Base-by-base conservation (phyloP, 805 yeast species). In the Saccharomycopsis sp. region DNA sequence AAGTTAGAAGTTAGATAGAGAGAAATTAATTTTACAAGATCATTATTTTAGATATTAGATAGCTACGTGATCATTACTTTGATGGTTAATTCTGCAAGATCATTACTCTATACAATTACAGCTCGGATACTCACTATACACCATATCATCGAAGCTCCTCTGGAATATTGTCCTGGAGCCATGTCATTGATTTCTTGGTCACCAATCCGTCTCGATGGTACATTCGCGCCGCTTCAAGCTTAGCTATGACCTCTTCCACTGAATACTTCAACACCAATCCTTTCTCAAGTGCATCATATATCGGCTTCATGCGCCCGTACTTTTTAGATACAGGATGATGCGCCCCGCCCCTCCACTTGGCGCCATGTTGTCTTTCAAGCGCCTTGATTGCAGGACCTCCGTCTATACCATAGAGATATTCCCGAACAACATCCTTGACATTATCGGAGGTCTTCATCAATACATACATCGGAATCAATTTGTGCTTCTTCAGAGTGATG, bases 341-440 rank as follows among this genome's bases (percentile, higher is more conserved):
- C 2, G 66, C 64, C 5, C 66, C 66, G 2, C 66, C 66, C 47
- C 66, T 52, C 66, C 66, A 64, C 51, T 58, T 57, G 5, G 66
- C 56, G n/a, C 61, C 64, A 53, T 59, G 64, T 38, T 54, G 44
- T 20, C 25, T 20, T 41, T 64, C 66, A 42, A 64, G 54, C 15
- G 52, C 62, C 24, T 61, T 56, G 17, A 64, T 62, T 2, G 64
- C 41, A 1, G 66, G 66, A 20, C 57, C 58, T 3, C 63, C 64
- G 41, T 58, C 47, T n/a, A 62, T 29, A 7, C 66, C 66, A 35
- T 56, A 53, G 12, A 60, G 22, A 34, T 61, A 64, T 34, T 64
- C 66, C 20, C 23, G 29, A 7, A 59, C 60, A 7, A 56, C 29
- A 2, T 59, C 59, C 2, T 42, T 24, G 15, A 57, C 51, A 2